Evolutionary conservation across 108 stramenopile genomes (phyloP).

Genomic region (Hondaea fermentalgiana): DNA sequence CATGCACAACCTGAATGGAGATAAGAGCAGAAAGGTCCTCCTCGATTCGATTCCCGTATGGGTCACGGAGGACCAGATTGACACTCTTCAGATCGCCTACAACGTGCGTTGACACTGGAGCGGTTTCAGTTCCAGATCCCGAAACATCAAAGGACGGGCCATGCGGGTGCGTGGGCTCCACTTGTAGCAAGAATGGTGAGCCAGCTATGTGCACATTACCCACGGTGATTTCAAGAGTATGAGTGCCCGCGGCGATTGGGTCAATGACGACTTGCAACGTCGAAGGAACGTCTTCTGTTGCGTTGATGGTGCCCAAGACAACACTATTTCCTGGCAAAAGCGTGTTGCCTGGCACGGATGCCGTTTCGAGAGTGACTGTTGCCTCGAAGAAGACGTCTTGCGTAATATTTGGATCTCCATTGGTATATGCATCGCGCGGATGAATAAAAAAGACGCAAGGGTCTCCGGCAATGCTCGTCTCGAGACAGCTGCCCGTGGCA

Average conservation of each 20-base stretch:
- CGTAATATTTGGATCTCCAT: neutral
- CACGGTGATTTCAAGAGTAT: neutral
- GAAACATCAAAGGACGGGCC: neutral
- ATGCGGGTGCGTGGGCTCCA: neutral
- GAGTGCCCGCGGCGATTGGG: neutral
- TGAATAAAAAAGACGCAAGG: neutral
- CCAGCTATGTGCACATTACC: neutral
- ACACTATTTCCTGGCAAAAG: neutral
- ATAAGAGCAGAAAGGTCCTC: neutral
- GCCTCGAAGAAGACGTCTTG: neutral
- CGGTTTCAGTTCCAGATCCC: neutral
- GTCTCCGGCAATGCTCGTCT: neutral
- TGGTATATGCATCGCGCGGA: neutral
- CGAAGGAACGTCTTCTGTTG: neutral
- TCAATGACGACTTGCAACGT: neutral
- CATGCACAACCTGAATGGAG: neutral
- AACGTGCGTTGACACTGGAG: neutral
- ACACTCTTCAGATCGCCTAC: neutral
- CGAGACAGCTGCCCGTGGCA: neutral
- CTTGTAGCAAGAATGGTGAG: neutral
- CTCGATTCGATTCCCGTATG: neutral
- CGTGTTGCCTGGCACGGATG: neutral
- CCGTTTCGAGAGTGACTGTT: neutral
- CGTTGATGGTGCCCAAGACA: neutral
- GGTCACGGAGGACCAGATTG: neutral